phyloP scores from a whole-genome alignment of 1,284 basidiomycete species.

The Ganoderma boninense region DNA sequence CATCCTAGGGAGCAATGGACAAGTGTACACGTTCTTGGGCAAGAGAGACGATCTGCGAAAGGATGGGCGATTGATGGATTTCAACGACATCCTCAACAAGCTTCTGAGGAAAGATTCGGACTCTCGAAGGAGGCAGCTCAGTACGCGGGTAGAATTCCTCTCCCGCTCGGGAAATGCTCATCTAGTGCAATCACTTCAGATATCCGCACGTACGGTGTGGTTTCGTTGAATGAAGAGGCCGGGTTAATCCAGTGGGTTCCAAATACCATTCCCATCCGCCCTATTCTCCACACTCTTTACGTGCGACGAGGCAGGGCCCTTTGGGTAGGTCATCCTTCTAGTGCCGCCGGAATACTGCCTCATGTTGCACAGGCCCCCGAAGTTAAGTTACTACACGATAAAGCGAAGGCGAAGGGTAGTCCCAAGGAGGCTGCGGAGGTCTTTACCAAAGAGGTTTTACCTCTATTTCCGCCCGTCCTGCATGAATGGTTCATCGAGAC shows the following conservation, averaged over 20 bases:
- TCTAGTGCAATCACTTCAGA: slow-evolving; percentile 54
- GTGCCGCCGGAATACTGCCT: slow-evolving; percentile 32
- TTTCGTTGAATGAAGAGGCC: slow-evolving; percentile 97
- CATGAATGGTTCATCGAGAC: slow-evolving; percentile 98
- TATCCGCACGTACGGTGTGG: slow-evolving; percentile 95
- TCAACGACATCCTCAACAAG: slow-evolving; percentile 99
- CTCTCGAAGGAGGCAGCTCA: slow-evolving; percentile 87
- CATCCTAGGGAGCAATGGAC: slow-evolving; percentile 86
- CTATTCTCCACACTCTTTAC: slow-evolving; percentile 83
- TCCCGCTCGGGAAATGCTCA: slow-evolving; percentile 12
- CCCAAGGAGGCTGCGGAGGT: slow-evolving; percentile 64
- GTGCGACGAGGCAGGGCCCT: slow-evolving; percentile 62
- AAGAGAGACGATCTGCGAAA: slow-evolving; percentile 99
- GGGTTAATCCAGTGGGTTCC: slow-evolving; percentile 99
- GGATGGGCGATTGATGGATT: slow-evolving; percentile 98
- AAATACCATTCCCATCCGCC: slow-evolving; percentile 89
- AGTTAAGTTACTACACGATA: slow-evolving; percentile 62
- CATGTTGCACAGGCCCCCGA: slow-evolving; percentile 46
- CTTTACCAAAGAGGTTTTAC: slow-evolving; percentile 71
- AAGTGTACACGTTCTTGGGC: slow-evolving; percentile 91
- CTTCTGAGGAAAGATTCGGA: slow-evolving; percentile 94
- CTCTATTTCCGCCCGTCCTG: slow-evolving; percentile 85
- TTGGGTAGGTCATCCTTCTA: slow-evolving; percentile 60
- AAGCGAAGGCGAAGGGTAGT: slow-evolving; percentile 56
- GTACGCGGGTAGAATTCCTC: slow-evolving; percentile 54